Evolutionary conservation across 805 yeast species (phyloP).

Genomic region (Debaryomyces tyrocola): DNA sequence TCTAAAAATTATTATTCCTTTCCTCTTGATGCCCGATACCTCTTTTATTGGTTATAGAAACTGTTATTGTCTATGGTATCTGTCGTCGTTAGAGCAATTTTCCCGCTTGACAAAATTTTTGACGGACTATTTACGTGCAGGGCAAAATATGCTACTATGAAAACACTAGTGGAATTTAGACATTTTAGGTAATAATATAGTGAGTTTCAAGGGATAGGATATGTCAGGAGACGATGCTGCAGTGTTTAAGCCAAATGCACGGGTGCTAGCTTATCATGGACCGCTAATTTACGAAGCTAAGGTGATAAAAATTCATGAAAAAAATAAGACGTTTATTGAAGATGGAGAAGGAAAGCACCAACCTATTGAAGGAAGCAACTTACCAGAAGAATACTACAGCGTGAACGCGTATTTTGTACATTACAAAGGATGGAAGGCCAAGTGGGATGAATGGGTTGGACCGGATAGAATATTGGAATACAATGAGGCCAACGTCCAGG

Average conservation of each 20-base stretch:
- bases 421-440: conserved; percentile 91
- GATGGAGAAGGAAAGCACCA: conserved; percentile 41
- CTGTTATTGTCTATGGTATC: background rate
- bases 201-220: background rate
- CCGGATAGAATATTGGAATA: conserved; percentile 63
- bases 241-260: conserved; percentile 21
- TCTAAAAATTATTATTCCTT: background rate
- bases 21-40: background rate
- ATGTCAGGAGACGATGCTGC: background rate
- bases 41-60: background rate
- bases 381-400: conserved; percentile 25
- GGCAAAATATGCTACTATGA: background rate
- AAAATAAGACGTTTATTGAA: conserved; percentile 42
- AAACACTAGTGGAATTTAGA: background rate
- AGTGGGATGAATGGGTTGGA: conserved; percentile 97
- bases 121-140: background rate
- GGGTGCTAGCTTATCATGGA: conserved; percentile 79
- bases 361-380: conserved; percentile 27
- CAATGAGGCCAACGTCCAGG: conserved; percentile 64
- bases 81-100: background rate
- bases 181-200: background rate
- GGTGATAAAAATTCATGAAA: conserved; percentile 62
- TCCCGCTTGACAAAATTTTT: background rate
- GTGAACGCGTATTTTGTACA: conserved; percentile 66
- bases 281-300: conserved; percentile 89